Evolutionary conservation across 176 grass and related monocot species (phyloP), one percentile per base, ranked within the genome.

Genomic region (Coix lacrymajobi): DNA sequence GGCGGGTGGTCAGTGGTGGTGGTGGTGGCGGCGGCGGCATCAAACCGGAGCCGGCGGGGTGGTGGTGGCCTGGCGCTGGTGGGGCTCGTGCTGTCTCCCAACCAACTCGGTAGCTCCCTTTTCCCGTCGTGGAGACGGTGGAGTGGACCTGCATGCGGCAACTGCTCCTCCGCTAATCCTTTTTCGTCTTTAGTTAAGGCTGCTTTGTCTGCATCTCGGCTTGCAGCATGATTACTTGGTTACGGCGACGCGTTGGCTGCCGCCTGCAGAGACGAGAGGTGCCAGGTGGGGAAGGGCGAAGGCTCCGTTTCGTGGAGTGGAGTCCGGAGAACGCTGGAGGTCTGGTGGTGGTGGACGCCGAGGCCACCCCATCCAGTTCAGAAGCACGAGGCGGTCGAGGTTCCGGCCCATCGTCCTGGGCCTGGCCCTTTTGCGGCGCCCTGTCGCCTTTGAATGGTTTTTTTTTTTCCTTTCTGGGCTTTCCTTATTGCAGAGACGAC

Each of bases 51-150:
- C 73, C 32, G 32, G 40, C 28, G 54, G 57, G 15, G 40, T 14
- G 70, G 71, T n/a, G n/a, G n/a, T n/a, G n/a, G n/a, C n/a, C n/a
- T n/a, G n/a, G n/a, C n/a, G 4, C 33, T 20, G 48, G 49, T 77
- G 77, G 82, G 87, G 33, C 43, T 71, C 71, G 36, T 13, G 31
- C 43, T 85, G 88, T 89, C 72, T 16, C 83, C 83, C 65, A 78
- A 81, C 78, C 0, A 36, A 80, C 76, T 26, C 9, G 1, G n/a
- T 9, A 2, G 25, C 22, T 31, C 39, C 57, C 36, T 71, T 77
- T 77, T 37, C 3, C 3, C 3, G 0, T 68, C 44, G 87, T 85
- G 78, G 72, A 84, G 82, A 51, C 71, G 38, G n/a, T n/a, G n/a
- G n/a, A n/a, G n/a, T n/a, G n/a, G n/a, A n/a, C n/a, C 36, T 69